Conservation (phyloP, 306 rosid species). For the Cotoneaster glaucophyllus region DNA sequence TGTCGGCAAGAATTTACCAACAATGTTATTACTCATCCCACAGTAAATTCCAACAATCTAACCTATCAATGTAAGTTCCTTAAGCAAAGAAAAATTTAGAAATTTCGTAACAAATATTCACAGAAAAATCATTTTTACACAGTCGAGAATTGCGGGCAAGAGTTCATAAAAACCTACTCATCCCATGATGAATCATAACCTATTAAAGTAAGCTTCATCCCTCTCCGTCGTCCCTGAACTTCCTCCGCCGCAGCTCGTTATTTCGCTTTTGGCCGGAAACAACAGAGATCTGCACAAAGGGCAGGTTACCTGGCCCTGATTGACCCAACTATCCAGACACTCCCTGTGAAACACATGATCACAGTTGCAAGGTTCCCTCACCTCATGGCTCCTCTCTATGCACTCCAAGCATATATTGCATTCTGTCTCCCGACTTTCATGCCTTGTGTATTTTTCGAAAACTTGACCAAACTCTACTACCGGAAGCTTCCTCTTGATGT, state of each 20-base stretch:
- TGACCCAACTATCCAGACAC: slow-evolving; percentile 28
- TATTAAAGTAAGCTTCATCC: not conserved
- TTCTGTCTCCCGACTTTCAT: not conserved
- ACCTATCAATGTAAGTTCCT: no score
- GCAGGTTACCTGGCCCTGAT: slow-evolving; percentile 22
- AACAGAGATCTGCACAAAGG: slow-evolving; percentile 33
- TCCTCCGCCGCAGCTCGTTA: not conserved
- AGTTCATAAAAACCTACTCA: not conserved
- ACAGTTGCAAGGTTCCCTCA: slow-evolving; percentile 17
- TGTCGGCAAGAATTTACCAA: no score
- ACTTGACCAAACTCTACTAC: not conserved
- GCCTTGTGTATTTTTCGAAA: not conserved
- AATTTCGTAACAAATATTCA: no score
- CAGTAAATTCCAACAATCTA: no score
- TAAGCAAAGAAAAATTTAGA: no score
- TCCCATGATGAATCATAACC: not conserved
- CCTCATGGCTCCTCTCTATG: slow-evolving; percentile 22
- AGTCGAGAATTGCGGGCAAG: no score
- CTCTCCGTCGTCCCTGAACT: not conserved
- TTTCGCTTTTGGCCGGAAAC: not conserved
- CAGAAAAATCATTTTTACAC: no score
- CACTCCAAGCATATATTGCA: slow-evolving; percentile 23
- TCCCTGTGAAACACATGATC: slow-evolving; percentile 26
- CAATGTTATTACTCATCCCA: no score
- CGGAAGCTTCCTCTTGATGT: slow-evolving; percentile 24